Conservation (phyloP, 2,329 filamentous ascomycete species). For the Xylariaceae sp. region DNA sequence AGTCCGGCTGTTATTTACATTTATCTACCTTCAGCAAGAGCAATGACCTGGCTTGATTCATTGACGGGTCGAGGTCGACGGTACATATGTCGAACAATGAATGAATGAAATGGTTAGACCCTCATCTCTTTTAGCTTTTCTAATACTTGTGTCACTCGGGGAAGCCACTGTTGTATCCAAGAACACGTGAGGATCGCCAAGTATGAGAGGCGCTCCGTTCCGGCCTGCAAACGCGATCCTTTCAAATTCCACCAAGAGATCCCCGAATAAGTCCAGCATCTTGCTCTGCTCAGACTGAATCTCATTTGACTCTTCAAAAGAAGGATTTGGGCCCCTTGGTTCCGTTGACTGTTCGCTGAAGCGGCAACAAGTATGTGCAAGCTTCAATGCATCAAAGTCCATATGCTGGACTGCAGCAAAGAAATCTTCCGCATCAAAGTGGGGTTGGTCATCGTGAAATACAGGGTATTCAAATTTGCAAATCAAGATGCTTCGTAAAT, state of each 20-base stretch:
- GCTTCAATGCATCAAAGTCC: slow-evolving; percentile 6
- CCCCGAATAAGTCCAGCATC: neutral
- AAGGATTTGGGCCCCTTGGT: no score
- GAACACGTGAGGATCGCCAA: slow-evolving; percentile 5
- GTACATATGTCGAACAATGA: no score
- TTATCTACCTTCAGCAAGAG: no score
- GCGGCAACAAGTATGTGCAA: slow-evolving; percentile 7
- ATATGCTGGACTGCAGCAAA: neutral
- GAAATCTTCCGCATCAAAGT: neutral
- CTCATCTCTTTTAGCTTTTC: no score
- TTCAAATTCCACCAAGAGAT: slow-evolving; percentile 2
- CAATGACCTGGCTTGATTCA: no score
- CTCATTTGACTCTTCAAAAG: slow-evolving; percentile 1
- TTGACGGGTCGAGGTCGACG: no score
- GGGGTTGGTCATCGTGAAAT: neutral
- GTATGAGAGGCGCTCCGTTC: slow-evolving; percentile 4
- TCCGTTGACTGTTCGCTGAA: neutral
- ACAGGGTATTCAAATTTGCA: no score
- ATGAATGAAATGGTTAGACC: no score
- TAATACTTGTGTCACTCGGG: no score
- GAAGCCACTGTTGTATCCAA: slow-evolving; percentile 9
- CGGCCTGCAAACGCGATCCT: slow-evolving; percentile 3
- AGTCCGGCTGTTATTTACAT: no score
- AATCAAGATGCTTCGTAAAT: no score
- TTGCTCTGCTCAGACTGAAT: slow-evolving; percentile 3